A percentile compares a stretch with the other conserved stretches of the same genome.
Conservation (phyloP, 495 filamentous ascomycete genomes). For the Lentithecium fluviatile region DNA sequence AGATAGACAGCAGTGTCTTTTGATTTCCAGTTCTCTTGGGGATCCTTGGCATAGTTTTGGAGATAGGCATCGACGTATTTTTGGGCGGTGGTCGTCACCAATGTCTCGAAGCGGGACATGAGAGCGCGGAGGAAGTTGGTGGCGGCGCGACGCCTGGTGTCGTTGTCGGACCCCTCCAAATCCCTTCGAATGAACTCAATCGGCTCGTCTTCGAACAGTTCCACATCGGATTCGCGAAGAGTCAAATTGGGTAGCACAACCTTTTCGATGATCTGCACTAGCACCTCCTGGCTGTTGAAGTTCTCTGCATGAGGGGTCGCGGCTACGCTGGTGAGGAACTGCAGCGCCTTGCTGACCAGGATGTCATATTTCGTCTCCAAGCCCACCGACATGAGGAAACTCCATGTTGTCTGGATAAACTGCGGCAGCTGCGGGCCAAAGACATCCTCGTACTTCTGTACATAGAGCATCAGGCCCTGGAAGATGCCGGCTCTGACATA, state of each 20-base stretch:
- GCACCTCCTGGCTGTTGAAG: constrained; percentile 75
- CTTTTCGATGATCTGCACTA: constrained; percentile 86
- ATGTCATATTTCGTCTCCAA: constrained; percentile 90
- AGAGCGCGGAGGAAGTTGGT: constrained; percentile 90
- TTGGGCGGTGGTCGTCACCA: constrained; percentile 77
- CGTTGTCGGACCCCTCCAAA: constrained; percentile 92
- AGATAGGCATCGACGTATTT: constrained; percentile 80
- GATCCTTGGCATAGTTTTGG: constrained; percentile 63
- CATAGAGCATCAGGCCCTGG: constrained; percentile 79
- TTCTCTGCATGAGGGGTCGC: constrained; percentile 71
- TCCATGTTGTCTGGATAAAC: constrained; percentile 89
- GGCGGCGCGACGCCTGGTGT: constrained; percentile 84
- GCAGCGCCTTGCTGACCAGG: constrained; percentile 87
- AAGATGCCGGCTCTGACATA: constrained; percentile 89
- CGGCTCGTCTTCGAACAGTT: constrained; percentile 96
- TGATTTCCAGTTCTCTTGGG: constrained; percentile 77
- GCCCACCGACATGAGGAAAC: constrained; percentile 79
- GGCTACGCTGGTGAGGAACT: constrained; percentile 89
- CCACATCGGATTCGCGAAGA: constrained; percentile 86
- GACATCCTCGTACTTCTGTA: constrained; percentile 90
- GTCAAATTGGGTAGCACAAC: constrained; percentile 91
- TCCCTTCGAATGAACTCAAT: constrained; percentile 98
- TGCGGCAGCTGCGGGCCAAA: constrained; percentile 73
- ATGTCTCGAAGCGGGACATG: constrained; percentile 78
- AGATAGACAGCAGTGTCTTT: constrained; percentile 97